Base-by-base conservation (phyloP, 2,329 filamentous ascomycete genomes). In the Epichloe aotearoae region DNA sequence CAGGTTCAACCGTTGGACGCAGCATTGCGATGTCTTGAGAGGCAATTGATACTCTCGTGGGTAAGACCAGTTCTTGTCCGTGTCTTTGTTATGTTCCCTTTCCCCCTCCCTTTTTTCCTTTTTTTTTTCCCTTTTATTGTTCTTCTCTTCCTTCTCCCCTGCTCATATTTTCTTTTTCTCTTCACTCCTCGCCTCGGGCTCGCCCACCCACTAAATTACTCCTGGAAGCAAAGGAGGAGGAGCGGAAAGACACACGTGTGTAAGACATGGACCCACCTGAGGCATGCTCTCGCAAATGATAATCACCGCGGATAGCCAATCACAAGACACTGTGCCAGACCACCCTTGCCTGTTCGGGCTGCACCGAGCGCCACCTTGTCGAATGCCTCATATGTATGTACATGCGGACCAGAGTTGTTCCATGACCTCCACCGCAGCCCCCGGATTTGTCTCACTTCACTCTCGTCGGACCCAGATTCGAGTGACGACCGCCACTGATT, bases 231-330 rank as follows among this genome's bases (percentile, higher is more conserved):
- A 19, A 20, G 15, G 40, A 23, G 20, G 33, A 23, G 20, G 12
- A 17, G 10, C 12, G 46, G 33, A 47, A 39, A 39, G 20, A 47
- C 36, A 19, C 34, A 30, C 19, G n/a, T 30, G 39, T 43, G 38
- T 40, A 52, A 52, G 46, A 49, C 41, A 49, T 52, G 50, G 33
- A 43, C 41, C 50, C 36, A 42, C 42, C 44, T 15, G 14, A 41
- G 50, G 50, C 46, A 52, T 52, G 50, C 50, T 39, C 46, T 45
- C 40, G 50, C 50, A 52, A 52, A 49, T 49, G 50, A 49, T 46
- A 3, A 15, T 20, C 4, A 7, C 12, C 41, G 5, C 26, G 0
- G 17, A 11, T 1, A 11, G 34, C 50, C 46, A 49, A 52, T 52
- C 39, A 47, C 0, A 4, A 10, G 6, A 37, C 34, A n/a, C 5